Evolutionary conservation across 2,329 filamentous ascomycete genomes (phyloP), one percentile per base, ranked within the genome.

Genomic region (Colletotrichum plurivorum): DNA sequence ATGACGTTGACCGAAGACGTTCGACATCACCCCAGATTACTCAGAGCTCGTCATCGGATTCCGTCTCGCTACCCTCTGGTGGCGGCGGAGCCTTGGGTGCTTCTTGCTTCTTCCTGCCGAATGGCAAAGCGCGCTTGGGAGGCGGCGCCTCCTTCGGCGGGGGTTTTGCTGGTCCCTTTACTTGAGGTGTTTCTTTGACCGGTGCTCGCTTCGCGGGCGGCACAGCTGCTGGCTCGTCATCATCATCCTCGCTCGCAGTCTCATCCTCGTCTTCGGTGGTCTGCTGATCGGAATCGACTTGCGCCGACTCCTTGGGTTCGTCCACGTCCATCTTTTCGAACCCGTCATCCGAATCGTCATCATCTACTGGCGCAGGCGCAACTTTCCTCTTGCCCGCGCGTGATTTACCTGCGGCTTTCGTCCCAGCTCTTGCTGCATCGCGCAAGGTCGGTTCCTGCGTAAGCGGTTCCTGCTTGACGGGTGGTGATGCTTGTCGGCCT

Each of bases 21-120:
- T 36, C 31, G 10, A 36, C 7, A 36, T 36, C 10, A 36, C 31
- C 56, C 46, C 46, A 7, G 9, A 20, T 12, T n/a, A 22, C 46
- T 82, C 75, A 89, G 66, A 89, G 72, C 73, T 89, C 87, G 73
- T 89, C 87, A 69, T 88, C 87, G 0, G 85, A 87, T n/a, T 85
- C 85, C 0, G 85, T 87, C 62, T 88, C 86, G 55, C 83, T 84
- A 16, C 75, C 80, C 12, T 77, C 76, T 10, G 73, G 75, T 51
- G 71, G 76, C 49, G 72, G 75, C 5, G 79, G 67, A 3, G 78
- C 69, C 54, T 75, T 72, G 18, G 63, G 13, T 18, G 41, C 39
- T 9, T 69, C 71, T n/a, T 66, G 65, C 53, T 79, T 83, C 62
- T 75, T 79, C 41, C 73, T 79, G 59, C 76, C 76, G 72, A 88